Percentiles rank a stretch among this genome's conserved stretches.
Evolutionary conservation across 108 stramenopile species (phyloP).

Genomic region (Chaetoceros muelleri): DNA sequence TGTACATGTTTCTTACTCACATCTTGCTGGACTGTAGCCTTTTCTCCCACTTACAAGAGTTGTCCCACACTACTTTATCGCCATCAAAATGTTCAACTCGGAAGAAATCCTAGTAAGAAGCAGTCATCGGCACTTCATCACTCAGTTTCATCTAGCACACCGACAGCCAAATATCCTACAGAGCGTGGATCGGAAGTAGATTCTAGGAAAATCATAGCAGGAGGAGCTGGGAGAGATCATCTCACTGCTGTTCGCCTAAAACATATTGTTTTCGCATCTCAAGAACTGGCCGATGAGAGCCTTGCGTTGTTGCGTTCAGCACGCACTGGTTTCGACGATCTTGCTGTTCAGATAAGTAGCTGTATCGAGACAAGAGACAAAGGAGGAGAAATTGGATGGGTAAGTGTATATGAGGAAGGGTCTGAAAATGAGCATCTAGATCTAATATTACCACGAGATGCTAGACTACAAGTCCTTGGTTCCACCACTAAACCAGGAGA

Average conservation of each 20-base stretch:
- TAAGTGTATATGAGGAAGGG: slow-evolving; percentile 25
- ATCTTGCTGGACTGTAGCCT: too few relatives aligned
- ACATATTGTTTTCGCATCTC: slow-evolving; percentile 42
- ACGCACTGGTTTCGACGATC: slow-evolving; percentile 30
- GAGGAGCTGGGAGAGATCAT: slow-evolving; percentile 34
- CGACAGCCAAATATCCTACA: slow-evolving; percentile 63
- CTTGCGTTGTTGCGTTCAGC: slow-evolving; percentile 30
- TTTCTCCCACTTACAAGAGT: too few relatives aligned
- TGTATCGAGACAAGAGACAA: slow-evolving; percentile 40
- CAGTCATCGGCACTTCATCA: too few relatives aligned
- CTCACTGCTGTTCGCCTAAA: slow-evolving; percentile 58
- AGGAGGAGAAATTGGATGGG: slow-evolving; percentile 41
- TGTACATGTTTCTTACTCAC: too few relatives aligned
- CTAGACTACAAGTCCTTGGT: slow-evolving; percentile 19
- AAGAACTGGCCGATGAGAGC: slow-evolving; percentile 31
- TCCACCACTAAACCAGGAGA: slow-evolving; percentile 40
- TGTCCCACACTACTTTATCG: too few relatives aligned
- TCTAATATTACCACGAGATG: slow-evolving; percentile 28
- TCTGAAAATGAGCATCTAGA: slow-evolving; percentile 55
- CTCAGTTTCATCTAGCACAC: too few relatives aligned
- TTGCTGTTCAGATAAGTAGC: slow-evolving; percentile 33
- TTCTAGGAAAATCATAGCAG: slow-evolving; percentile 63
- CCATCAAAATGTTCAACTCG: slow-evolving; percentile 4
- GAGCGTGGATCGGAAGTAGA: slow-evolving; percentile 62
- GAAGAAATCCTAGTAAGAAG: slow-evolving; percentile 6